Base-by-base conservation (phyloP, 2,329 filamentous ascomycete genomes). In the Parascedosporium putredinis region DNA sequence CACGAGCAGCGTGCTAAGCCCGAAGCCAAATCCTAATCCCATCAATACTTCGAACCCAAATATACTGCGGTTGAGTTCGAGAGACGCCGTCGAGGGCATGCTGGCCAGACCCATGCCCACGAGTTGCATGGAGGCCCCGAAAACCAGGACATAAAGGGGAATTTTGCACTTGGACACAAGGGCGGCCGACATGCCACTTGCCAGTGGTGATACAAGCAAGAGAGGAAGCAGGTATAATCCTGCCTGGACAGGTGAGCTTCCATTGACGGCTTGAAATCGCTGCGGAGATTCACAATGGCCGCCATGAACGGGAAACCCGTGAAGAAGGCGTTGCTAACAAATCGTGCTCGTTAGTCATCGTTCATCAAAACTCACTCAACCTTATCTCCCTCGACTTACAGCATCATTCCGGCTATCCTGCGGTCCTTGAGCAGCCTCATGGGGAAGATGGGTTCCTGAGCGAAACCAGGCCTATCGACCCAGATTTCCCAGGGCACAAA, bases 191-290 rank as follows among this genome's bases (percentile, higher is more conserved):
- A 18, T 16, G 16, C 36, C 36, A 20, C 16, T 18, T 16, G 18
- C 36, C 2, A 40, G 20, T 9, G 36, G 36, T 10, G 36, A 22
- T 3, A n/a, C 18, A 8, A 40, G 36, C 16, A 22, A 18, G 5
- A 40, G 36, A n/a, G 36, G 36, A 9, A 38, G 16, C 4, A 40
- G 36, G 20, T 40, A 22, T n/a, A 22, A 5, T 9, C 6, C 36
- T 9, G 27, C 27, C 27, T 31, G 27, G 27, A 56, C 5, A 47
- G 34, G 10, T 2, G 20, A 20, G 16, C 16, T 20, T 10, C 53
- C 55, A 20, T 57, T 53, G 4, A 59, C 49, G 2, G 58, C 47
- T 34, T 59, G 55, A 16, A 59, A 58, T 9, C 54, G 46, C 38
- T 58, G 54, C 0, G 55, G 55, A 59, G 27, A 29, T 55, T 53